Conservation (phyloP, 371 early-diverging fungal genomes). For the Choanephora cucurbitarum region DNA sequence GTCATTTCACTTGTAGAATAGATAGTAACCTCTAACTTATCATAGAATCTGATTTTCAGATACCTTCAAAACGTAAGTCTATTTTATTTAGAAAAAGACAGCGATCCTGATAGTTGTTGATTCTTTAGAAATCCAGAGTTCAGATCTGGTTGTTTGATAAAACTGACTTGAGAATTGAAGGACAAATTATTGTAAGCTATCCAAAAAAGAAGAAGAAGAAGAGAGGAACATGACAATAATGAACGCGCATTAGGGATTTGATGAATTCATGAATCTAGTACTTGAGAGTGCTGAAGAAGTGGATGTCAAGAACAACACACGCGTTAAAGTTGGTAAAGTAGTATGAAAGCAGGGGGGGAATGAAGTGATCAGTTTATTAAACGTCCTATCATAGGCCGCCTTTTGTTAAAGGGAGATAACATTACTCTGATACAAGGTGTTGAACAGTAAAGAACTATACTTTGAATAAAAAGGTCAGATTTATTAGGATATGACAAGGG, state of each 20-base stretch:
- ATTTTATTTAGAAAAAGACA: no score
- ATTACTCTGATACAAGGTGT: constrained; percentile 37
- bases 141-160: constrained; percentile 94
- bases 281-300: constrained; percentile 90
- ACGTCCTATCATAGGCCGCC: constrained; percentile 23
- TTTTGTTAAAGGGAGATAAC: constrained; percentile 33
- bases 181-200: constrained; percentile 81
- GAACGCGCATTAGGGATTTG: constrained; percentile 79
- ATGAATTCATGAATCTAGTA: constrained; percentile 97
- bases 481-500: no score
- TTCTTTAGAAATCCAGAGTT: constrained; percentile 80
- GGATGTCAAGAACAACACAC: constrained; percentile 73
- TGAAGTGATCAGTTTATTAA: background rate
- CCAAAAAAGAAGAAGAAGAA: background rate
- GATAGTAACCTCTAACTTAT: no score
- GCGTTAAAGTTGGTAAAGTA: constrained; percentile 56
- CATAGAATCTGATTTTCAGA: constrained; percentile 92
- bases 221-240: background rate
- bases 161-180: constrained; percentile 85
- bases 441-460: constrained; percentile 16
- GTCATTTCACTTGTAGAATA: no score
- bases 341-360: no score
- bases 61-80: constrained; percentile 80
- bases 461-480: background rate
- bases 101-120: no score